These are phyloP conservation scores for Podaxis sp. DNA, from an alignment of 768 basidiomycete genomes.

Conservation along the genomic window DNA sequence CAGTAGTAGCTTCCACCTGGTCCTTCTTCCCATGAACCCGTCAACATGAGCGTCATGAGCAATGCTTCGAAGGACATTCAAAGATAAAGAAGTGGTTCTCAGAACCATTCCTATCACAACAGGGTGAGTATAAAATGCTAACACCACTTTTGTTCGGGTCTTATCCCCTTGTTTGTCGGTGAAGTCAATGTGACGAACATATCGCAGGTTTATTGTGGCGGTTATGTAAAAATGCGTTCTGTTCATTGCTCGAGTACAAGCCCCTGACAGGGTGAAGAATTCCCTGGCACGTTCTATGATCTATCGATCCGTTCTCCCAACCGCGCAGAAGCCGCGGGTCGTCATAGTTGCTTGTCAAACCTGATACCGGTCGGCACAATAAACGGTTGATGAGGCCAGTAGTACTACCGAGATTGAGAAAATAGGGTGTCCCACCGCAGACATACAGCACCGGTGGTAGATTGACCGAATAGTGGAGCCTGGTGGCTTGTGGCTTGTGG, in stretches of 20 bases:
- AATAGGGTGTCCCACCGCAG: not conserved
- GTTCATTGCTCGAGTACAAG: not conserved
- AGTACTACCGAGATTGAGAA: not conserved
- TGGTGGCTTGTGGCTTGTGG: not conserved
- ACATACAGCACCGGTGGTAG: not conserved
- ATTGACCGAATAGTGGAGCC: not conserved
- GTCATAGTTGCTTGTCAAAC: not conserved
- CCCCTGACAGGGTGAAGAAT: not conserved
- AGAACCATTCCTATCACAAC: not conserved
- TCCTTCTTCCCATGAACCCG: not conserved
- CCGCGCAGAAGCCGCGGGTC: not conserved
- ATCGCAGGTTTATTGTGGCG: not conserved
- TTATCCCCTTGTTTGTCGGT: not conserved
- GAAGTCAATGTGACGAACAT: not conserved
- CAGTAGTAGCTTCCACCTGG: not conserved
- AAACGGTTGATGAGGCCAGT: not conserved
- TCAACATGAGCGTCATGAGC: not conserved
- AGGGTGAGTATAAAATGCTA: no score
- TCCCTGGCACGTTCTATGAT: constrained; percentile 1
- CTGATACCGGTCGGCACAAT: not conserved
- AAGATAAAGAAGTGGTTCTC: not conserved
- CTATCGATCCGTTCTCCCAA: not conserved
- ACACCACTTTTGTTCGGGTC: not conserved
- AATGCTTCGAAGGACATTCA: not conserved
- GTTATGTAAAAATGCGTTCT: not conserved